These are phyloP conservation scores for Proteromonas lacertae DNA, from an alignment of 352 stramenopile genomes.

Conservation along the genomic window DNA sequence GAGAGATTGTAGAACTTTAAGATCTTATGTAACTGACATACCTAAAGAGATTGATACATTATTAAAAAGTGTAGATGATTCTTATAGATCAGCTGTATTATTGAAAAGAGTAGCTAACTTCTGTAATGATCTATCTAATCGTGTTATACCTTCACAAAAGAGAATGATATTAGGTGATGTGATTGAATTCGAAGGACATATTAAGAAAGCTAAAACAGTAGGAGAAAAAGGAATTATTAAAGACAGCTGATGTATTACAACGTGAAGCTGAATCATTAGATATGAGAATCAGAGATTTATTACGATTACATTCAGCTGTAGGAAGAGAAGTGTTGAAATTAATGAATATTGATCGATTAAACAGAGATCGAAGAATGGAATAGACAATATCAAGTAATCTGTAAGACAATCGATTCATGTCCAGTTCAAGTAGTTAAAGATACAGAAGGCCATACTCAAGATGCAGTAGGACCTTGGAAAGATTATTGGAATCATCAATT, in stretches of 20 bases:
- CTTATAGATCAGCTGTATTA: slow-evolving; percentile 56
- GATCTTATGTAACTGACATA: slow-evolving; percentile 29
- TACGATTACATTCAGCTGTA: slow-evolving; percentile 45
- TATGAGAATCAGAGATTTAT: slow-evolving; percentile 39
- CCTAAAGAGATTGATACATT: slow-evolving; percentile 4
- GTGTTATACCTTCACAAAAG: slow-evolving; percentile 69
- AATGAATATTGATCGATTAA: slow-evolving; percentile 34
- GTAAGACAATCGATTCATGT: slow-evolving; percentile 48
- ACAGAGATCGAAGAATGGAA: slow-evolving; percentile 37
- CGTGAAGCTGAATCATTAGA: slow-evolving; percentile 61
- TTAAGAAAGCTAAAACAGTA: background rate
- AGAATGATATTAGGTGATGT: slow-evolving; percentile 62
- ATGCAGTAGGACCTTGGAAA: slow-evolving; percentile 42
- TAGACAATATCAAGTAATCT: slow-evolving; percentile 35
- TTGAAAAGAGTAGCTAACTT: slow-evolving; percentile 79
- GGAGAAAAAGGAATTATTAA: slow-evolving; percentile 8
- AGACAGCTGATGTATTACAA: slow-evolving; percentile 46
- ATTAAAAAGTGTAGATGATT: slow-evolving; percentile 16
- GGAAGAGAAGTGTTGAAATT: slow-evolving; percentile 40
- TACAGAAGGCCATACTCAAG: slow-evolving; percentile 24
- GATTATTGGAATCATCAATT: slow-evolving; percentile 66
- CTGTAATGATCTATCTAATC: slow-evolving; percentile 59
- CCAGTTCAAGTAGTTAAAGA: slow-evolving; percentile 31
- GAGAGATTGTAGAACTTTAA: slow-evolving; percentile 50
- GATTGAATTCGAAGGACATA: slow-evolving; percentile 30